Percentiles rank a stretch among this genome's conserved stretches.
These are phyloP conservation scores for Sungouiella thailandica DNA, from an alignment of 805 yeast species.

Conservation along the genomic window DNA sequence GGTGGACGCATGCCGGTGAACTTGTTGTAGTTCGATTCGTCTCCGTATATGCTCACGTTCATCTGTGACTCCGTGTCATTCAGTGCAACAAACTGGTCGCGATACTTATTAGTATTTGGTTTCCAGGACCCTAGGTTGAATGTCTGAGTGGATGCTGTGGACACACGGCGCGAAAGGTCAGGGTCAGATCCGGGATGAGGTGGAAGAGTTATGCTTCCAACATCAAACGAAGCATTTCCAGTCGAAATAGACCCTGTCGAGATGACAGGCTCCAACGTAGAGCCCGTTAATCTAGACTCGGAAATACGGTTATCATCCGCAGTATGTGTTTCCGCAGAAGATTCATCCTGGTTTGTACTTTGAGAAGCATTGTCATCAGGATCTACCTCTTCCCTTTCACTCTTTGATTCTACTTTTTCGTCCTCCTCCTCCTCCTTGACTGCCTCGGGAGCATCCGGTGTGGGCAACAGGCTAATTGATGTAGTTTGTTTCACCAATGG, in stretches of 20 bases:
- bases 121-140: constrained; percentile 53
- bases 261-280: constrained; percentile 14
- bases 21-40: constrained; percentile 24
- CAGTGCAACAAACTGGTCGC: constrained; percentile 46
- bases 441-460: neutral
- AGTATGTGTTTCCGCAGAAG: too few species aligned
- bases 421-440: neutral
- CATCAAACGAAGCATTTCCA: constrained; percentile 21
- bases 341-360: too few species aligned
- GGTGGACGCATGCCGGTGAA: constrained; percentile 27
- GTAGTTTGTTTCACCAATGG: too few species aligned
- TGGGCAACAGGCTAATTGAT: too few species aligned
- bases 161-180: constrained; percentile 23
- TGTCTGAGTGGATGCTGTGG: constrained; percentile 26
- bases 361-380: too few species aligned
- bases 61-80: constrained; percentile 34
- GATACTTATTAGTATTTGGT: constrained; percentile 48
- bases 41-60: constrained; percentile 11
- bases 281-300: too few species aligned
- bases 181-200: neutral
- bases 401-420: neutral
- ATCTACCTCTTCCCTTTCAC: too few species aligned
- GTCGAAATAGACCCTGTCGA: constrained; percentile 29
- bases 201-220: neutral
- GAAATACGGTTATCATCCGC: too few species aligned